phyloP scores from a whole-genome alignment of 2,329 filamentous ascomycete genomes.

The Aspergillus nomiae region DNA sequence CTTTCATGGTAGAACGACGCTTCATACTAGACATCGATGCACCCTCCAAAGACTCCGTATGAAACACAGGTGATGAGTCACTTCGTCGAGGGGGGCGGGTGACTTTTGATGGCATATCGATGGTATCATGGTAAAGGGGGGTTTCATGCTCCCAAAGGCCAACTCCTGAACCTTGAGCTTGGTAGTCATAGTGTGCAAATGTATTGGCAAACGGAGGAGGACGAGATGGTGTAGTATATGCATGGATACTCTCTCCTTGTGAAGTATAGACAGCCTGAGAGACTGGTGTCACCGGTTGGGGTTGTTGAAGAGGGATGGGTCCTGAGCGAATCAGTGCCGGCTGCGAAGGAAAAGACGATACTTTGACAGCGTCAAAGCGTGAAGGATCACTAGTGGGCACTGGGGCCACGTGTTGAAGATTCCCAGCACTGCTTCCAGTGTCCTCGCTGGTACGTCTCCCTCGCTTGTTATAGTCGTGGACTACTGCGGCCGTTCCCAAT shows the following conservation, averaged over 20 bases:
- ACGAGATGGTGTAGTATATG: conserved; percentile 45
- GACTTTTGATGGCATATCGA: conserved; percentile 6
- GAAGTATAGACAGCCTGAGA: conserved; percentile 66
- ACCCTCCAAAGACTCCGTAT: conserved; percentile 32
- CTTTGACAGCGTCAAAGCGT: conserved; percentile 58
- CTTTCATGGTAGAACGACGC: conserved; percentile 38
- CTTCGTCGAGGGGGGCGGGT: conserved; percentile 38
- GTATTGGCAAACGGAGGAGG: conserved; percentile 23
- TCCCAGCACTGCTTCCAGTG: conserved; percentile 45
- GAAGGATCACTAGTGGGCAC: conserved; percentile 66
- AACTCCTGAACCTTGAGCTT: conserved; percentile 17
- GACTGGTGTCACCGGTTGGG: conserved; percentile 75
- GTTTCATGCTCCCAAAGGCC: conserved; percentile 12
- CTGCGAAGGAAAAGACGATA: conserved; percentile 28
- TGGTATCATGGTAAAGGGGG: conserved; percentile 12
- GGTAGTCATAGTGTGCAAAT: conserved; percentile 20
- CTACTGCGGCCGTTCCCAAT: conserved; percentile 45
- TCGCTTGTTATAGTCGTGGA: conserved; percentile 37
- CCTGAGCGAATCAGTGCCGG: conserved; percentile 52
- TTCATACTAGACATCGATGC: conserved; percentile 27
- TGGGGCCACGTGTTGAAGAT: conserved; percentile 64
- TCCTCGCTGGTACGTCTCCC: conserved; percentile 22
- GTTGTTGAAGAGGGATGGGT: conserved; percentile 76
- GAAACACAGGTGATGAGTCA: conserved; percentile 50
- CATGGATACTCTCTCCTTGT: conserved; percentile 42